phyloP scores from a whole-genome alignment of 2,329 filamentous ascomycete genomes.

The Hysterium pulicare region DNA sequence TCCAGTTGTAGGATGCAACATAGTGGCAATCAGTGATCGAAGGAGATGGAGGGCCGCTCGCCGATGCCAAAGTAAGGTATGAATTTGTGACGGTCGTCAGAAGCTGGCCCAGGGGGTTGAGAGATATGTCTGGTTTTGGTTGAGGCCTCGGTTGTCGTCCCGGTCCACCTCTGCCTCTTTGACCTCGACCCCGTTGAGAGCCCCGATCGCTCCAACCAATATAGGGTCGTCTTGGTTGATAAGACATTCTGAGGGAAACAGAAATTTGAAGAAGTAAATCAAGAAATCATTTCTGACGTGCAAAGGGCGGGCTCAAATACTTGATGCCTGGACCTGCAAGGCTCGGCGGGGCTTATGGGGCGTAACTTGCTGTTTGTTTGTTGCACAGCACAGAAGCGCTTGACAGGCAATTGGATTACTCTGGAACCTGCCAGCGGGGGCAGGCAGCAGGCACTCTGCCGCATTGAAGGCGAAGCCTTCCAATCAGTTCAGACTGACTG shows the following conservation, averaged over 20 bases:
- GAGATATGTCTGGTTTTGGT: conserved; percentile 18
- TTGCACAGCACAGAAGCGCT: conserved; percentile 17
- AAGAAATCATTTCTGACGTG: neutral
- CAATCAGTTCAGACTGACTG: conserved; percentile 27
- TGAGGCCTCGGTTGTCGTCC: conserved; percentile 9
- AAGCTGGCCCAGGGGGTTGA: conserved; percentile 29
- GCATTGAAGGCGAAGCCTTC: conserved; percentile 14
- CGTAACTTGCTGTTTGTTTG: conserved; percentile 16
- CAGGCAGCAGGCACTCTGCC: conserved; percentile 16
- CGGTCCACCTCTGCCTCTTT: conserved; percentile 5
- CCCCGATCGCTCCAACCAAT: neutral
- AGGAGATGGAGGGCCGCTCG: neutral
- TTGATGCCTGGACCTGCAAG: conserved; percentile 17
- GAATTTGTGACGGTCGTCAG: conserved; percentile 16
- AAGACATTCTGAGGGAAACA: neutral
- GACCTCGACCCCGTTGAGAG: neutral
- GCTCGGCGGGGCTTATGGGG: conserved; percentile 19
- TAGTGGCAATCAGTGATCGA: conserved; percentile 41
- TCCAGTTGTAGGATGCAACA: conserved; percentile 54
- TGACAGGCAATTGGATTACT: no score
- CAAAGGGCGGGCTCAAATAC: neutral
- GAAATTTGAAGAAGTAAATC: neutral
- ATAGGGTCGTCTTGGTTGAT: neutral
- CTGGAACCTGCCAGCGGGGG: no score
- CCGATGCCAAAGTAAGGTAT: conserved; percentile 7